phyloP scores from a whole-genome alignment of 352 stramenopile genomes.

The Phytophthora macrochlamydospora region DNA sequence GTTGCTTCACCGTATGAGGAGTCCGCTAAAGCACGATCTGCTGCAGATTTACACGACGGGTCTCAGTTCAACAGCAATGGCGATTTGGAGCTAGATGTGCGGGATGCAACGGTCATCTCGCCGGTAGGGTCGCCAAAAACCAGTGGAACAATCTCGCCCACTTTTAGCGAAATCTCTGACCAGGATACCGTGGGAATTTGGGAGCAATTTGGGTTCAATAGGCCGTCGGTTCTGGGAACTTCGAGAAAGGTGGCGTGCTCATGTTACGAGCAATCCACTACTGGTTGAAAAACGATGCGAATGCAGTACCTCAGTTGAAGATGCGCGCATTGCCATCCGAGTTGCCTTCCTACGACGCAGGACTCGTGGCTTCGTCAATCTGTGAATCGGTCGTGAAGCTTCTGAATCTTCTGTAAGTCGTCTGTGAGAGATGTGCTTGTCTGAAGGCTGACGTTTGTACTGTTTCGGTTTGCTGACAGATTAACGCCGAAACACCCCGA shows the following conservation, averaged over 20 bases:
- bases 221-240: slow-evolving; percentile 68
- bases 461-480: slow-evolving; percentile 27
- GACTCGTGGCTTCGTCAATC: slow-evolving; percentile 69
- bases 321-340: slow-evolving; percentile 61
- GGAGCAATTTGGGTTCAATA: slow-evolving; percentile 82
- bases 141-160: slow-evolving; percentile 17
- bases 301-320: slow-evolving; percentile 53
- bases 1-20: slow-evolving; percentile 2
- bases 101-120: slow-evolving; percentile 8
- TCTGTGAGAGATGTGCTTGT: background rate
- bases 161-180: slow-evolving; percentile 22
- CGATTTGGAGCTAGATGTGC: slow-evolving; percentile 23
- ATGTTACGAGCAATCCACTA: slow-evolving; percentile 67
- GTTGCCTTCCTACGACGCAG: slow-evolving; percentile 67
- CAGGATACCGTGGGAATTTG: slow-evolving; percentile 58
- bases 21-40: slow-evolving; percentile 12
- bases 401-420: slow-evolving; percentile 73
- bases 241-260: slow-evolving; percentile 77
- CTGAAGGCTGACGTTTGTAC: slow-evolving; percentile 1
- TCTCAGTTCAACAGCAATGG: slow-evolving; percentile 1
- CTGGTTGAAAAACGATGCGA: slow-evolving; percentile 63
- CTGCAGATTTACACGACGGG: slow-evolving; percentile 11
- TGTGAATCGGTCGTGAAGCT: slow-evolving; percentile 75
- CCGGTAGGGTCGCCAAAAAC: slow-evolving; percentile 10
- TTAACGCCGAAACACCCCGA: slow-evolving; percentile 57